Conservation (phyloP, 441 rosid genomes). For the Sinapis alba region DNA sequence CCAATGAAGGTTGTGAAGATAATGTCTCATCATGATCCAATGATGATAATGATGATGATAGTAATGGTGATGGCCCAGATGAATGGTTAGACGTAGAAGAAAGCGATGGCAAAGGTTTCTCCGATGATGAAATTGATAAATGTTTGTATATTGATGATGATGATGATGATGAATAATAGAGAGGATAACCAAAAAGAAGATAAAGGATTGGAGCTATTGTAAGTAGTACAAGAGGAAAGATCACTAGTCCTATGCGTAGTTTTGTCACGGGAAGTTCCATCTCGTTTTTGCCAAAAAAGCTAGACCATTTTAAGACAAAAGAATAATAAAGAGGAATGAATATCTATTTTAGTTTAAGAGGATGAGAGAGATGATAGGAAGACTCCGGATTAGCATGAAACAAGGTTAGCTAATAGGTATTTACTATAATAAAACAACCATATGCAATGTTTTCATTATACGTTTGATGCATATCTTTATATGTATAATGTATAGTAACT, state of each 20-base stretch:
- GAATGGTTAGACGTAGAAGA: slow-evolving; percentile 9
- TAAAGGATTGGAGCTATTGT: slow-evolving; percentile 53
- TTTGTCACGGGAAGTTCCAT: slow-evolving; percentile 27
- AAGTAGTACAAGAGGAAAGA: slow-evolving; percentile 47
- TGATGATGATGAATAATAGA: slow-evolving; percentile 27
- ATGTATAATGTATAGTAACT: background rate
- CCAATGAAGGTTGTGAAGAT: background rate
- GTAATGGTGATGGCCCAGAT: background rate
- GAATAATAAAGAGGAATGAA: background rate
- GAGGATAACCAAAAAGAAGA: slow-evolving; percentile 46
- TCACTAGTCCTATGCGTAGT: slow-evolving; percentile 26
- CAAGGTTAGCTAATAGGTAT: slow-evolving; percentile 13
- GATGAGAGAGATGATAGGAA: slow-evolving; percentile 32
- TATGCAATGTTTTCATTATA: background rate
- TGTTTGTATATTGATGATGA: slow-evolving; percentile 21
- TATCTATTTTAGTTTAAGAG: background rate
- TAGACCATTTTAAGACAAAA: background rate
- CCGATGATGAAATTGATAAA: background rate
- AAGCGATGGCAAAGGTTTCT: background rate
- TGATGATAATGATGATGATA: background rate
- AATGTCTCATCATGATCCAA: slow-evolving; percentile 10
- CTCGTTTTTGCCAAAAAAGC: background rate
- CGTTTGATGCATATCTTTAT: background rate
- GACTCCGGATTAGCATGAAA: slow-evolving; percentile 24
- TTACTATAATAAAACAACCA: background rate